phyloP scores from a whole-genome alignment of 2,329 filamentous ascomycete genomes.

The Aureobasidium sp. region DNA sequence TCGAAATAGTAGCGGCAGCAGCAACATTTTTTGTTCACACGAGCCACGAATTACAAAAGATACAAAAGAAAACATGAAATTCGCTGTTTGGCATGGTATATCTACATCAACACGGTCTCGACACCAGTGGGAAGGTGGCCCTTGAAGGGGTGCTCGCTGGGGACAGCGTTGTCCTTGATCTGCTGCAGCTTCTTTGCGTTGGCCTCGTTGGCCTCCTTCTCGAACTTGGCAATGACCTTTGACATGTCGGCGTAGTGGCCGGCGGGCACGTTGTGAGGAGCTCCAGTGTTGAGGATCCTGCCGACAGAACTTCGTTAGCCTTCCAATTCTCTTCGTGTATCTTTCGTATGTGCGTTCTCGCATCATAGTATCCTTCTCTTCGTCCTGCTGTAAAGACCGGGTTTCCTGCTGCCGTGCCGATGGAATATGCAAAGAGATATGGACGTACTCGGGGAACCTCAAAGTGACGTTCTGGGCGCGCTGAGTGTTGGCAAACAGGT shows the following conservation, averaged over 20 bases:
- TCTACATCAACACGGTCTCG: conserved; percentile 8
- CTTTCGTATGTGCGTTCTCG: not conserved
- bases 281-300: conserved; percentile 55
- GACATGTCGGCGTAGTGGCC: conserved; percentile 52
- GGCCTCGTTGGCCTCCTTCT: conserved; percentile 47
- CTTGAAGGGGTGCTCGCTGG: conserved; percentile 17
- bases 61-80: not conserved
- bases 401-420: not conserved
- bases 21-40: not conserved
- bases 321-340: not conserved
- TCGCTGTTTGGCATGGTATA: conserved; percentile 7
- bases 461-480: conserved; percentile 41
- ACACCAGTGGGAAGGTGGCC: not conserved
- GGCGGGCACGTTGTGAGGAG: conserved; percentile 56
- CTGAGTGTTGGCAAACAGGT: conserved; percentile 45
- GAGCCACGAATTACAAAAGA: conserved; percentile 4
- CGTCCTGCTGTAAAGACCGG: not conserved
- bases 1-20: not conserved
- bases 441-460: conserved; percentile 56
- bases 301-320: conserved; percentile 10
- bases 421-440: not conserved
- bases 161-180: conserved; percentile 28
- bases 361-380: not conserved
- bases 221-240: conserved; percentile 53
- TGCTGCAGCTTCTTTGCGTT: conserved; percentile 48